phyloP scores from a whole-genome alignment of 306 rosid species.

The Trifolium repens region DNA sequence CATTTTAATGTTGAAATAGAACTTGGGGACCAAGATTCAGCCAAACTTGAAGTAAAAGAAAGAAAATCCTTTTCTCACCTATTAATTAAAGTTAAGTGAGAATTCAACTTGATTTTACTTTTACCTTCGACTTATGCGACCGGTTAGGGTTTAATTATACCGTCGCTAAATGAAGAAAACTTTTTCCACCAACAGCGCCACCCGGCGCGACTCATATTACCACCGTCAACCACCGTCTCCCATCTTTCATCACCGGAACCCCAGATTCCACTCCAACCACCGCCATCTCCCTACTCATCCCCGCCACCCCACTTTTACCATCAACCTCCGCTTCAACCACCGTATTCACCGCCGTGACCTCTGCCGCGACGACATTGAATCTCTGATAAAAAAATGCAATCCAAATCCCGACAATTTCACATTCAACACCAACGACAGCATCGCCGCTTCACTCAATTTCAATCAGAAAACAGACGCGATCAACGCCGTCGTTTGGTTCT shows the following conservation, averaged over 20 bases:
- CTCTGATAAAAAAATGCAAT: not conserved
- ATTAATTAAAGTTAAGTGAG: not conserved
- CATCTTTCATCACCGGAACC: not conserved
- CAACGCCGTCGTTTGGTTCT: not conserved
- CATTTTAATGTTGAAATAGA: no score
- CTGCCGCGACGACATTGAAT: not conserved
- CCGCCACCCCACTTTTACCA: not conserved
- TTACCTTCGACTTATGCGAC: not conserved
- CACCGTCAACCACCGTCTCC: not conserved
- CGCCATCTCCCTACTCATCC: not conserved
- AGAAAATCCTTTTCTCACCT: no score
- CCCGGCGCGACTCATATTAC: not conserved
- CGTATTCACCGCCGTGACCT: not conserved
- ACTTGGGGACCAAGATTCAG: not conserved
- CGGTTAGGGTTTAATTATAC: not conserved
- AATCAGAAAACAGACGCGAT: not conserved
- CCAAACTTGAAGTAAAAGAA: no score
- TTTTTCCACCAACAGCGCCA: not conserved
- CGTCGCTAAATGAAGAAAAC: not conserved
- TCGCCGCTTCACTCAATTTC: not conserved
- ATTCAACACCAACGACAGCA: not conserved
- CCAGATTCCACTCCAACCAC: not conserved
- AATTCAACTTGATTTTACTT: not conserved
- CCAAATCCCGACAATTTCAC: not conserved
- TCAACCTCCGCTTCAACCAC: not conserved